Percentiles rank a stretch among this genome's conserved stretches.
Conservation (phyloP, 768 basidiomycete genomes). For the Fibroporia radiculosa region DNA sequence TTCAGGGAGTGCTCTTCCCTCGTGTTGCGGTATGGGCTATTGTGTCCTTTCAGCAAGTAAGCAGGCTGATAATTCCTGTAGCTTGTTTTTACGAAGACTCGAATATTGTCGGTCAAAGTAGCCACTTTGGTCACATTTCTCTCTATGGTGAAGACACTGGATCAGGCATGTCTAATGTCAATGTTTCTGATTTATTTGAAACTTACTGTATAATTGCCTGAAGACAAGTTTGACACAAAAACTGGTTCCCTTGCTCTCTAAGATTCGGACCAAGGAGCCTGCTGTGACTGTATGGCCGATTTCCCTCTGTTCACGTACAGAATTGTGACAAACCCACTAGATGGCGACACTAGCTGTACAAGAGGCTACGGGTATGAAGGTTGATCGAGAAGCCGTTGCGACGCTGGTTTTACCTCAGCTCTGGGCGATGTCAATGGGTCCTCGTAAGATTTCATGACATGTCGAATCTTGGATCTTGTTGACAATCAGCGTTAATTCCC, state of each 20-base stretch:
- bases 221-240: slow-evolving; percentile 88
- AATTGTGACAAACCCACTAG: slow-evolving; percentile 28
- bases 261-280: slow-evolving; percentile 94
- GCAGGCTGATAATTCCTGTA: slow-evolving; percentile 23
- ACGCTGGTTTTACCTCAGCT: slow-evolving; percentile 51
- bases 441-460: slow-evolving; percentile 48
- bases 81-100: slow-evolving; percentile 91
- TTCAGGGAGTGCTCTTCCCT: slow-evolving; percentile 84
- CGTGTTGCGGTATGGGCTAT: slow-evolving; percentile 72
- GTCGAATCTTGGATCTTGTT: slow-evolving; percentile 1
- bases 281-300: slow-evolving; percentile 68
- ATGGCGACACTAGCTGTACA: slow-evolving; percentile 87
- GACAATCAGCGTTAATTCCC: not conserved
- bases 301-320: not conserved
- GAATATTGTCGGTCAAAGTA: slow-evolving; percentile 86
- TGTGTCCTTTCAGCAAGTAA: not conserved
- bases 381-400: slow-evolving; percentile 80
- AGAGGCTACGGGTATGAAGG: slow-evolving; percentile 93
- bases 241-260: slow-evolving; percentile 87
- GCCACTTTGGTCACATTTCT: slow-evolving; percentile 79
- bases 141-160: slow-evolving; percentile 82
- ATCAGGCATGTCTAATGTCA: slow-evolving; percentile 48
- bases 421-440: slow-evolving; percentile 98
- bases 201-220: not conserved
- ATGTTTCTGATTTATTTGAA: not conserved